A percentile compares a stretch with the other conserved stretches of the same genome.
These are phyloP conservation scores for Chamaenerion angustifolium DNA, from an alignment of 345 rosid genomes.

Conservation along the genomic window DNA sequence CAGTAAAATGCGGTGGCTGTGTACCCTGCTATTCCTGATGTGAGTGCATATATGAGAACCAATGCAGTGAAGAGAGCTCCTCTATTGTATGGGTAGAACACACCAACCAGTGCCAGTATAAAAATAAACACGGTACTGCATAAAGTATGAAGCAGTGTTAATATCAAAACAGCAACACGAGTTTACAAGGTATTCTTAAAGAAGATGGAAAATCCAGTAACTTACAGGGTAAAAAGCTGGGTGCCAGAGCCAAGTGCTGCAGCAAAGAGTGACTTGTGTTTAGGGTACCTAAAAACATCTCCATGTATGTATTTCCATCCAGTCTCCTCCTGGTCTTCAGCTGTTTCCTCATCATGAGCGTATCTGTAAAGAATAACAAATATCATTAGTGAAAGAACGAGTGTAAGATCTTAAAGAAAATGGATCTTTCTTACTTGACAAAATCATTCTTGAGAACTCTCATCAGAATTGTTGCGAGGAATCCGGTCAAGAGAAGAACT, in stretches of 20 bases:
- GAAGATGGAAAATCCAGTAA: neutral
- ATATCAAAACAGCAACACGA: too few species aligned
- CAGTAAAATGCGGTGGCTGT: slow-evolving; percentile 34
- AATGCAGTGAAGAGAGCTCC: slow-evolving; percentile 46
- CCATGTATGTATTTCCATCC: slow-evolving; percentile 61
- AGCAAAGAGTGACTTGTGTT: slow-evolving; percentile 30
- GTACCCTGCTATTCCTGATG: slow-evolving; percentile 49
- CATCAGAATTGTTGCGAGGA: slow-evolving; percentile 51
- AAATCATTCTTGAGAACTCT: slow-evolving; percentile 50
- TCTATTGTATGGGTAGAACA: slow-evolving; percentile 43
- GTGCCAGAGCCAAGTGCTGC: slow-evolving; percentile 46
- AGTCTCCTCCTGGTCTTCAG: slow-evolving; percentile 46
- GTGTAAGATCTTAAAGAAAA: neutral
- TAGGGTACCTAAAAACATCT: slow-evolving; percentile 44
- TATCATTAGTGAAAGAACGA: neutral
- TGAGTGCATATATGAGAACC: slow-evolving; percentile 46
- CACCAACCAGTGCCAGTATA: slow-evolving; percentile 36
- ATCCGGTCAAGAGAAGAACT: slow-evolving; percentile 48
- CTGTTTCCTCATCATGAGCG: slow-evolving; percentile 49
- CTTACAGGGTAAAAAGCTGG: slow-evolving; percentile 47
- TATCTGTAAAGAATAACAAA: slow-evolving; percentile 13
- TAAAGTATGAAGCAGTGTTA: neutral
- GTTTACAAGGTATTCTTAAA: neutral
- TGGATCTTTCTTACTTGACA: slow-evolving; percentile 25
- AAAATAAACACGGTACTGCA: slow-evolving; percentile 35